Evolutionary conservation across 331 rosid genomes (phyloP), one percentile per base, ranked within the genome.

Genomic region (Spiraea crenata): DNA sequence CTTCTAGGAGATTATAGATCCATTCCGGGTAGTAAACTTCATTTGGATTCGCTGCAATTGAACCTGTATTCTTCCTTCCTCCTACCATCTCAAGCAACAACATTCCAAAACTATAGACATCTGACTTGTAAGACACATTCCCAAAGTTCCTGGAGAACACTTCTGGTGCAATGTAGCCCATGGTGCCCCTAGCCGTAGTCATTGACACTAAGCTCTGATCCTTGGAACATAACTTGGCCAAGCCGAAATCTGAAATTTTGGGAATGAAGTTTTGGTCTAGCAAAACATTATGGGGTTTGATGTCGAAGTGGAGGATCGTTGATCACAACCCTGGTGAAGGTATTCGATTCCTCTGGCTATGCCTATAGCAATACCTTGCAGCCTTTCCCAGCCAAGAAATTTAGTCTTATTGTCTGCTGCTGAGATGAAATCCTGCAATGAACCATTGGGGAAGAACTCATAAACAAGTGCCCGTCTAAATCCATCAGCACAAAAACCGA

Each of bases 81-180:
- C 63, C 73, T 12, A 69, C 73, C 41, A 69, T 54, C 41, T 69
- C 63, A 0, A 69, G 63, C 40, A 41, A 16, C 4, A 69, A 14
- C 63, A 69, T 69, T 54, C 73, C 63, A 14, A 11, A 68, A 40
- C 73, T 52, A 39, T 68, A 68, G 8, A 68, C 73, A 55, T 68
- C 63, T 0, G 73, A 52, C 73, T 68, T 68, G 4, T 68, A 68
- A 3, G 73, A 68, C 9, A 52, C 73, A 13, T 68, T 68, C 3
- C 73, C 73, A 13, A 68, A 68, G 51, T 39, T 52, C 8, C 73
- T 52, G 14, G 73, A 68, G 63, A 68, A 68, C 41, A 68, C 73
- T 54, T 68, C 73, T 3, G 73, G 73, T 68, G 73, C 73, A 52
- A 68, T 68, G 41, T 68, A 68, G 7, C 73, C 63, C 52, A 52